Conservation (phyloP, 2,329 filamentous ascomycete genomes). For the Microcyclospora pomicola region DNA sequence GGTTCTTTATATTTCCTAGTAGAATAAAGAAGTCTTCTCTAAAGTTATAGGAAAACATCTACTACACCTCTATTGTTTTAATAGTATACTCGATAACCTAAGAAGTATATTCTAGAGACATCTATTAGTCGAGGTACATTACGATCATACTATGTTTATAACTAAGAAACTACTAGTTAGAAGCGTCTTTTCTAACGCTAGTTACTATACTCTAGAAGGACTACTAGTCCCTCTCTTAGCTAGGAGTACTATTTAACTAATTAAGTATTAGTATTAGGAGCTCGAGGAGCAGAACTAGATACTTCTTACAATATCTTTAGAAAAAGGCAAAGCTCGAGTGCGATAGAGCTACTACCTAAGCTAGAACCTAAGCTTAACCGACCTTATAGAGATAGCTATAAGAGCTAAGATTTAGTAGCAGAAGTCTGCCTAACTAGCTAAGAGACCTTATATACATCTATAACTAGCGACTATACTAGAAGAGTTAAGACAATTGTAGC, state of each 20-base stretch:
- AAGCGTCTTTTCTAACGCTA: constrained; percentile 2
- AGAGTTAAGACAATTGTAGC: too few species aligned
- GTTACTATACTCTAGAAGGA: constrained; percentile 3
- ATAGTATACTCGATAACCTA: constrained; percentile 2
- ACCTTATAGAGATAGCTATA: too few species aligned
- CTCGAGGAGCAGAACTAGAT: too few species aligned
- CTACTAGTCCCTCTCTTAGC: constrained; percentile 1
- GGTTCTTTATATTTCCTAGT: constrained; percentile 1
- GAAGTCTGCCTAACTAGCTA: too few species aligned
- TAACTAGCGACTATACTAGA: too few species aligned
- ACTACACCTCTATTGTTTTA: constrained; percentile 4
- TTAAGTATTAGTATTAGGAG: constrained; percentile 1
- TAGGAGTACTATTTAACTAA: too few species aligned
- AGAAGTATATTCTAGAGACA: constrained; percentile 5
- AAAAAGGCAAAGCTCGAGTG: too few species aligned
- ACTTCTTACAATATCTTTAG: too few species aligned
- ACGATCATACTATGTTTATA: constrained; percentile 1
- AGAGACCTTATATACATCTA: too few species aligned
- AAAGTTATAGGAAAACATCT: constrained; percentile 2
- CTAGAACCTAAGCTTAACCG: too few species aligned
- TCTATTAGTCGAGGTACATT: background rate
- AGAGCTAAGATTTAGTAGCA: too few species aligned
- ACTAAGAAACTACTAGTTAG: constrained; percentile 3
- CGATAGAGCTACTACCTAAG: too few species aligned
- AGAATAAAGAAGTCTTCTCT: constrained; percentile 3